phyloP scores from a whole-genome alignment of 2,329 filamentous ascomycete species.

The Cryphonectria japonica region DNA sequence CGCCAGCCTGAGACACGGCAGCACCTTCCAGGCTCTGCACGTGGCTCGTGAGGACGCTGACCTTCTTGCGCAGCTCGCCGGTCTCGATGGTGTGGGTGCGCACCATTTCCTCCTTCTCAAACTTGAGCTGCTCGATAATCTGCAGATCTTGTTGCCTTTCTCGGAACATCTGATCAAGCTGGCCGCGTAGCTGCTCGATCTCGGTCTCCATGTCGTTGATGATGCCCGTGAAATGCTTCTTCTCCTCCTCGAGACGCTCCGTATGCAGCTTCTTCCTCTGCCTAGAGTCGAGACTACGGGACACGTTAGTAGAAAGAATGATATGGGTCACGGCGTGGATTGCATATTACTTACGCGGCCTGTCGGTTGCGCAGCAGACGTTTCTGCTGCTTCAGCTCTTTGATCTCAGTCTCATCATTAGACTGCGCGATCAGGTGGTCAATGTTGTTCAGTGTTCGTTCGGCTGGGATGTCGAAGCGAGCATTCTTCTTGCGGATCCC shows the following conservation, averaged over 20 bases:
- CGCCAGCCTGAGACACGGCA: conserved; percentile 44
- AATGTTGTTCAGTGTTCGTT: conserved; percentile 92
- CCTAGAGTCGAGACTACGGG: conserved; percentile 81
- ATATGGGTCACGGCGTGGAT: conserved; percentile 16
- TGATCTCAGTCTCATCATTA: conserved; percentile 89
- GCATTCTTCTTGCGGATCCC: conserved; percentile 99
- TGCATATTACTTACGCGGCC: conserved; percentile 74
- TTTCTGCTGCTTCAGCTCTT: conserved; percentile 98
- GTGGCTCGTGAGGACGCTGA: conserved; percentile 77
- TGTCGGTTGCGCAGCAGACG: conserved; percentile 91
- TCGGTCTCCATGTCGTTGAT: conserved; percentile 81
- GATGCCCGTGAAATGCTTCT: conserved; percentile 82
- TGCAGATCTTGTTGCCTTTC: conserved; percentile 76
- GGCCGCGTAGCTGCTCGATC: conserved; percentile 67
- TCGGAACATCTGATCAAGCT: conserved; percentile 71
- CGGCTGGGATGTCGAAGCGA: conserved; percentile 91
- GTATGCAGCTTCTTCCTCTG: conserved; percentile 99
- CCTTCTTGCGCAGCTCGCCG: conserved; percentile 89
- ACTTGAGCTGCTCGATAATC: conserved; percentile 74
- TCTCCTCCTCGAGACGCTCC: conserved; percentile 93
- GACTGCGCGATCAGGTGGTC: conserved; percentile 89
- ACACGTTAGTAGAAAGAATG: conserved; percentile 29
- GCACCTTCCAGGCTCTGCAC: conserved; percentile 71
- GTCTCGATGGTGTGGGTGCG: conserved; percentile 87
- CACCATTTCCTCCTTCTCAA: conserved; percentile 92